These are phyloP conservation scores for Leccinum fuscescens DNA, from an alignment of 1,284 basidiomycete genomes.

Conservation along the genomic window DNA sequence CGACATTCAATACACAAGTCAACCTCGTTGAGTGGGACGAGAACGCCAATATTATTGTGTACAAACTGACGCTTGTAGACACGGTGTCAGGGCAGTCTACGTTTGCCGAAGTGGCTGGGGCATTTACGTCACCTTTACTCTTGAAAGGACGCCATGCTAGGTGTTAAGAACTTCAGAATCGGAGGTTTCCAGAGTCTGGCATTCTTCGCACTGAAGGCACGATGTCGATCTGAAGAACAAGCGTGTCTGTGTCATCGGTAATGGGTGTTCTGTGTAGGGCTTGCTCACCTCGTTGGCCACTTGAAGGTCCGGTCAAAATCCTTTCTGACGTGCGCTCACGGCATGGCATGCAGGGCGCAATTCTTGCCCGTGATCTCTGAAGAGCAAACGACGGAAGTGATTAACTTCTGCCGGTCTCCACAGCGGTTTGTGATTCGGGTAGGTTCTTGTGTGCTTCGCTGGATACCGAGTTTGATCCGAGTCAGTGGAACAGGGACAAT, in stretches of 20 bases:
- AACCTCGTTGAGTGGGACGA: slow-evolving; percentile 46
- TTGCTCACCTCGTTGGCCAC: slow-evolving; percentile 9
- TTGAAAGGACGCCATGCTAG: slow-evolving; percentile 33
- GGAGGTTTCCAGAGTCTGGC: slow-evolving; percentile 45
- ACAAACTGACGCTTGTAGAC: slow-evolving; percentile 41
- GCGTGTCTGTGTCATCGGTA: slow-evolving; percentile 60
- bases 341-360: slow-evolving; percentile 43
- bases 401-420: slow-evolving; percentile 53
- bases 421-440: slow-evolving; percentile 51
- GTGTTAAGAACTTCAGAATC: slow-evolving; percentile 40
- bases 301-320: background rate
- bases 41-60: slow-evolving; percentile 31
- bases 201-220: slow-evolving; percentile 58
- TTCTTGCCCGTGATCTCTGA: slow-evolving; percentile 49
- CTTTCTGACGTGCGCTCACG: slow-evolving; percentile 12
- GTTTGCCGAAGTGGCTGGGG: slow-evolving; percentile 36
- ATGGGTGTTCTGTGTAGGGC: slow-evolving; percentile 58
- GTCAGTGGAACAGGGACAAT: background rate
- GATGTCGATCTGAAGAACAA: slow-evolving; percentile 52
- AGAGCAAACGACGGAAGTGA: slow-evolving; percentile 47
- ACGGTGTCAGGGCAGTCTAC: slow-evolving; percentile 30
- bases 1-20: slow-evolving; percentile 43
- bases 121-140: slow-evolving; percentile 46
- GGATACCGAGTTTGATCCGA: background rate
- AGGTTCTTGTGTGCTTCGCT: slow-evolving; percentile 17